Evolutionary conservation across 1,284 basidiomycete genomes (phyloP).

Genomic region (Rhodotorula mucilaginosa): DNA sequence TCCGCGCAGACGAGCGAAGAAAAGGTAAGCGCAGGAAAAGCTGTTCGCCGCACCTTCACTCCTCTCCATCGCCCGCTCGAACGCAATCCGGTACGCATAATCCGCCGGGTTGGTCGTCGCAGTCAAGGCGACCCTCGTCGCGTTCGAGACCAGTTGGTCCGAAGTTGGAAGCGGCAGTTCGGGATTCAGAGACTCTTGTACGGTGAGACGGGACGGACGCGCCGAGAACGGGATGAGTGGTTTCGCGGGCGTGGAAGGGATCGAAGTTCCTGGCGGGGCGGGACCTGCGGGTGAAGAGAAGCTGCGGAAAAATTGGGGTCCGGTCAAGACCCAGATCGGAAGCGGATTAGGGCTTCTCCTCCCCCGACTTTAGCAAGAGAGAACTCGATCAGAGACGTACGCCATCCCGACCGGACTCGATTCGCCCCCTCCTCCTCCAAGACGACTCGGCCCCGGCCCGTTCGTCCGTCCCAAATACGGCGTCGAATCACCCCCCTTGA

Average conservation of each 20-base stretch:
- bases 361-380: background rate
- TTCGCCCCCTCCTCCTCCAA: background rate
- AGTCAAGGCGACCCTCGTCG: constrained; percentile 29
- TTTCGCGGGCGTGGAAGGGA: constrained; percentile 9
- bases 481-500: constrained; percentile 5
- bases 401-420: constrained; percentile 8
- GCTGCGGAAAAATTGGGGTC: background rate
- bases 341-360: background rate
- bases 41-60: constrained; percentile 62
- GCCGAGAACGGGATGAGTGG: constrained; percentile 30
- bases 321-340: background rate
- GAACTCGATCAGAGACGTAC: no score
- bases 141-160: constrained; percentile 12
- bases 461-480: constrained; percentile 7
- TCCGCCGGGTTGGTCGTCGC: constrained; percentile 33
- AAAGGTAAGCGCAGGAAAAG: background rate
- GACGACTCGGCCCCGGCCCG: constrained; percentile 16
- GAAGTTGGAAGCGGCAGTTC: constrained; percentile 34
- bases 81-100: constrained; percentile 74
- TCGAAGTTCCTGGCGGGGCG: background rate
- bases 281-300: constrained; percentile 24
- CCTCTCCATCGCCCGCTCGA: constrained; percentile 77
- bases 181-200: constrained; percentile 42
- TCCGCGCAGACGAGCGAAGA: no score
- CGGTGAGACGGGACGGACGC: constrained; percentile 15